Evolutionary conservation across 108 stramenopile species (phyloP).

Genomic region (Bacterosira constricta): DNA sequence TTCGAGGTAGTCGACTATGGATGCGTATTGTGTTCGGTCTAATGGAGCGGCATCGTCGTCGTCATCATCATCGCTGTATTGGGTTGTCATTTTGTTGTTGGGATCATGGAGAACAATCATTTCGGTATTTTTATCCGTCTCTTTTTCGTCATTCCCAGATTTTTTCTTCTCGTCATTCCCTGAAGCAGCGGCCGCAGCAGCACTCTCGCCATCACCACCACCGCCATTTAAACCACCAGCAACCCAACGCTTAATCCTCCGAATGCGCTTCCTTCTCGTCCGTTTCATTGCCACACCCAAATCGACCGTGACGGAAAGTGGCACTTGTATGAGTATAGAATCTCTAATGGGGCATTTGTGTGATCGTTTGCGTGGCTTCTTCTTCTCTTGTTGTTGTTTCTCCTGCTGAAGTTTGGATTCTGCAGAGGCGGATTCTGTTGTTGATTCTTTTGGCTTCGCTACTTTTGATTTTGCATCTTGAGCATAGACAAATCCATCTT

Average conservation of each 20-base stretch:
- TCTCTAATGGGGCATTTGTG: conserved; percentile 45
- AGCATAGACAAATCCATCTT: conserved; percentile 15
- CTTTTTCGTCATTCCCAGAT: too few relatives aligned
- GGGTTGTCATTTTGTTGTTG: too few relatives aligned
- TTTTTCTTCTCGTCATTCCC: not conserved
- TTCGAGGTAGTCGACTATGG: conserved; percentile 82
- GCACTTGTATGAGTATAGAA: conserved; percentile 70
- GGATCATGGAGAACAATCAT: too few relatives aligned
- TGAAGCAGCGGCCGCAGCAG: conserved; percentile 2
- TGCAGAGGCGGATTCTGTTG: not conserved
- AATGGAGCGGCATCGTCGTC: conserved; percentile 31
- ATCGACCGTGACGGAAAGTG: conserved; percentile 78
- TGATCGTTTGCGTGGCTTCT: not conserved
- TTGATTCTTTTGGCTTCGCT: not conserved
- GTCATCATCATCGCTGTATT: conserved; percentile 32
- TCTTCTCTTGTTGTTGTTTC: not conserved
- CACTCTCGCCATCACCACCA: conserved; percentile 13
- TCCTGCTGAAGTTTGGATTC: not conserved
- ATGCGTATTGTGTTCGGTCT: conserved; percentile 60
- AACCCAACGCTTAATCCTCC: conserved; percentile 44
- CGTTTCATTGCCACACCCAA: conserved; percentile 72
- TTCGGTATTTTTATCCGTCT: too few relatives aligned
- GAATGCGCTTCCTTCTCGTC: conserved; percentile 62
- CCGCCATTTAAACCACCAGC: not conserved
- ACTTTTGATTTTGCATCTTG: not conserved